Percentiles rank a stretch among this genome's conserved stretches.
These are phyloP conservation scores for Ricinus communis DNA, from an alignment of 345 rosid genomes.

Conservation along the genomic window DNA sequence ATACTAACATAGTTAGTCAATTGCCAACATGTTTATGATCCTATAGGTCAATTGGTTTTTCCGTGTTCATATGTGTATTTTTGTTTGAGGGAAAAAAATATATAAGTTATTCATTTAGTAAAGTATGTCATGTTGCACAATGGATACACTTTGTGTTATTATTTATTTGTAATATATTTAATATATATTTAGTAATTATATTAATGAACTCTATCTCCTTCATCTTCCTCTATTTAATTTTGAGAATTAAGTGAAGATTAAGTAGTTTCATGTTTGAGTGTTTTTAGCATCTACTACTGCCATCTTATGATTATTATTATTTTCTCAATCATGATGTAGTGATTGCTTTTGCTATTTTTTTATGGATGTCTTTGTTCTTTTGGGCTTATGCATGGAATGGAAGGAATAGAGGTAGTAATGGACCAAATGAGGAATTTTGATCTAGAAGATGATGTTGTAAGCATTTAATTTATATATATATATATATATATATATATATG, in stretches of 20 bases:
- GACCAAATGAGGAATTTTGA: slow-evolving; percentile 55
- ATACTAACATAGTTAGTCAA: too few species aligned
- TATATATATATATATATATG: not conserved
- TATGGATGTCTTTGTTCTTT: slow-evolving; percentile 94
- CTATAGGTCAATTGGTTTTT: not conserved
- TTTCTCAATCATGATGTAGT: slow-evolving; percentile 36
- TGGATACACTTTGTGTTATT: not conserved
- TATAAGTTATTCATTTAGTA: too few species aligned
- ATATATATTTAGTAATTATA: not conserved
- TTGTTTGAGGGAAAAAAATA: too few species aligned
- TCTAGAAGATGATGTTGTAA: slow-evolving; percentile 47
- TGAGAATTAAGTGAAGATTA: not conserved
- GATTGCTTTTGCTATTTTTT: slow-evolving; percentile 65
- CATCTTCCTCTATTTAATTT: not conserved
- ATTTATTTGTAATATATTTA: too few species aligned
- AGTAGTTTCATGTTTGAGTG: not conserved
- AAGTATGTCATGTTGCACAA: too few species aligned
- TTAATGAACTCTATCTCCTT: too few species aligned
- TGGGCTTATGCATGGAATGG: slow-evolving; percentile 83
- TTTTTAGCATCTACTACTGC: not conserved
- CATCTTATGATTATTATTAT: slow-evolving; percentile 12
- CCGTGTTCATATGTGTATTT: not conserved
- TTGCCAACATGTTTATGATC: not conserved
- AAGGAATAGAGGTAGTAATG: slow-evolving; percentile 35
- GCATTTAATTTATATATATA: slow-evolving; percentile 34